Evolutionary conservation across 805 yeast species (phyloP).

Genomic region (Blastobotrys americana): DNA sequence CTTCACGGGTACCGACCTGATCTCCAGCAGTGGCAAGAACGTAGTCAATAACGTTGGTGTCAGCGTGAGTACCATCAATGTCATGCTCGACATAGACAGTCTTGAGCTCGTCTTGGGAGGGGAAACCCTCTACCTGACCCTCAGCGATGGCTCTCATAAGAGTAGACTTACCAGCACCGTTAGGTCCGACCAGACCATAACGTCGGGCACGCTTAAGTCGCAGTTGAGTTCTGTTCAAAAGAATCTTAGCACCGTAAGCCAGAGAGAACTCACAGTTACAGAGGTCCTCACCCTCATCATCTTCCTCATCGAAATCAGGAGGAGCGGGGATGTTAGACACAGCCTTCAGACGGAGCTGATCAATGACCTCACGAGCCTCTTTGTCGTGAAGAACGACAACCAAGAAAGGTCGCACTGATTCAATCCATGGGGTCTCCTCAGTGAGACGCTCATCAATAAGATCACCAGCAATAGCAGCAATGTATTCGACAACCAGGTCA

Average conservation of each 20-base stretch:
- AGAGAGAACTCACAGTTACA: slow-evolving; percentile 99
- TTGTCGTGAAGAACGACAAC: slow-evolving; percentile 92
- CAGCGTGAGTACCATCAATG: slow-evolving; percentile 97
- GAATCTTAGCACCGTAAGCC: slow-evolving; percentile 99
- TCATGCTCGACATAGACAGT: slow-evolving; percentile 99
- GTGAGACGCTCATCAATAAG: slow-evolving; percentile 96
- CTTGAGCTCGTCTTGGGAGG: slow-evolving; percentile 97
- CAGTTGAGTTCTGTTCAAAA: slow-evolving; percentile 98
- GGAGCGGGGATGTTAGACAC: slow-evolving; percentile 97
- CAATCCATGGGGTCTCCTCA: slow-evolving; percentile 87
- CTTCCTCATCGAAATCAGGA: slow-evolving; percentile 83
- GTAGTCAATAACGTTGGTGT: slow-evolving; percentile 87
- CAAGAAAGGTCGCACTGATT: slow-evolving; percentile 84
- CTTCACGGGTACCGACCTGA: slow-evolving; percentile 68
- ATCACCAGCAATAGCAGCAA: slow-evolving; percentile 97
- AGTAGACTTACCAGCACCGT: slow-evolving; percentile 99
- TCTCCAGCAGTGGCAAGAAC: slow-evolving; percentile 76
- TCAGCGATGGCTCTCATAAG: slow-evolving; percentile 95
- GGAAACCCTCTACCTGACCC: slow-evolving; percentile 99
- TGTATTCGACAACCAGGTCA: slow-evolving; percentile 66
- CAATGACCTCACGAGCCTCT: slow-evolving; percentile 83
- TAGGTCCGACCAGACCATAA: slow-evolving; percentile 99
- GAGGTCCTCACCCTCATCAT: slow-evolving; percentile 98
- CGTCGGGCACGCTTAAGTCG: slow-evolving; percentile 98
- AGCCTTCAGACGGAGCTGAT: slow-evolving; percentile 91